A percentile compares a stretch with the other conserved stretches of the same genome.
These are phyloP conservation scores for Fusarium sacchari DNA, from an alignment of 2,329 filamentous ascomycete genomes.

Conservation along the genomic window DNA sequence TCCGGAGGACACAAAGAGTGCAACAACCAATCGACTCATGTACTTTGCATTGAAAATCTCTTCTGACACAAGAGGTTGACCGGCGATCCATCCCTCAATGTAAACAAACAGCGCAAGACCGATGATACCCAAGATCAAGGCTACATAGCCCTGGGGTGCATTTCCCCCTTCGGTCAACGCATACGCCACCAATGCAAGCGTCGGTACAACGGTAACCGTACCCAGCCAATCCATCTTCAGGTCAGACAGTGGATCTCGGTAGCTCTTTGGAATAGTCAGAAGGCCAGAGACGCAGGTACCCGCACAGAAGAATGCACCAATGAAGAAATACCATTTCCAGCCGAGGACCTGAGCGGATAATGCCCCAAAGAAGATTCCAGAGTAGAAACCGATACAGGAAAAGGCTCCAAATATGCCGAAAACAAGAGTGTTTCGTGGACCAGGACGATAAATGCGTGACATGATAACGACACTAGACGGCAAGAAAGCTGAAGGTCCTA, in stretches of 20 bases:
- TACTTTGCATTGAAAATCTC: slow-evolving; percentile 76
- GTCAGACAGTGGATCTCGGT: slow-evolving; percentile 37
- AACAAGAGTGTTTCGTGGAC: slow-evolving; percentile 76
- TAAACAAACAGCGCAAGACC: slow-evolving; percentile 71
- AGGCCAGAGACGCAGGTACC: slow-evolving; percentile 55
- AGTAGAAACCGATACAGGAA: slow-evolving; percentile 68
- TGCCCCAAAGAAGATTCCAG: slow-evolving; percentile 75
- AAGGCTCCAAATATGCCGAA: slow-evolving; percentile 69
- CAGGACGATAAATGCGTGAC: slow-evolving; percentile 74
- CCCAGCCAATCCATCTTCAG: slow-evolving; percentile 76
- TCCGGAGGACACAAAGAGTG: slow-evolving; percentile 74
- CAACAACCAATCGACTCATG: slow-evolving; percentile 70
- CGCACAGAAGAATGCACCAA: slow-evolving; percentile 62
- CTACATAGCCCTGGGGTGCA: slow-evolving; percentile 69
- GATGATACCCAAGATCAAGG: slow-evolving; percentile 70
- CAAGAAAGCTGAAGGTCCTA: slow-evolving; percentile 75
- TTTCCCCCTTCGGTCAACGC: slow-evolving; percentile 79
- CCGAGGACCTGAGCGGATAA: slow-evolving; percentile 67
- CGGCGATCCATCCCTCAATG: slow-evolving; percentile 76
- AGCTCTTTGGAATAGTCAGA: slow-evolving; percentile 52
- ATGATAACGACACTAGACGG: slow-evolving; percentile 78
- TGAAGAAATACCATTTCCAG: slow-evolving; percentile 79
- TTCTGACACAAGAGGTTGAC: slow-evolving; percentile 73
- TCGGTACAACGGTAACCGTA: slow-evolving; percentile 67
- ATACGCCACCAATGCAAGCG: slow-evolving; percentile 76